Evolutionary conservation across 768 basidiomycete species (phyloP), one percentile per base, ranked within the genome.

Genomic region (Pleurotus giganteus): DNA sequence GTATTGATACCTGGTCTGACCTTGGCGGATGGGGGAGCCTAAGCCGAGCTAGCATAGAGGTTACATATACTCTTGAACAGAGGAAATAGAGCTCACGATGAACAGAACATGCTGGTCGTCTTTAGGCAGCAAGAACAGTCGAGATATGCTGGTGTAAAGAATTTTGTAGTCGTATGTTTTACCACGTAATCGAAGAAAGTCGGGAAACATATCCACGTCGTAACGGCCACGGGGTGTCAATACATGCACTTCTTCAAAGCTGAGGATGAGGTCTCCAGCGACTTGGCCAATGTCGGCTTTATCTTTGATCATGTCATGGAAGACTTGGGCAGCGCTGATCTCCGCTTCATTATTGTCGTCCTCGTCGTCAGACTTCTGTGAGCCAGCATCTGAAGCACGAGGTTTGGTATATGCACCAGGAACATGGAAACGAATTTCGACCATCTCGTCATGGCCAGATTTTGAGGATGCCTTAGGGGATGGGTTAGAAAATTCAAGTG

Each of bases 161-260:
- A 99, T 92, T 72, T 98, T 94, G 80, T 99, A 99, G 70, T 99
- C 97, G 71, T 98, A 98, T 1, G 95, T 98, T 73, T 98, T 97
- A 50, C 97, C 97, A n/a, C 94, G 88, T 28, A 98, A 74, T 39
- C 97, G 87, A 65, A 99, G 70, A 75, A 94, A 98, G 51, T 91
- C 91, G 23, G 86, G 86, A 78, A 92, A 98, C 89, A 99, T 94
- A 73, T 98, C 97, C 73, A 99, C 88, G 63, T 98, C 95, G 69
- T 95, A 97, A 53, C 94, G 87, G 51, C 96, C 95, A 78, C 96
- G 86, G 57, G 97, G 97, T 0, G 97, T 98, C 42, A 94, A 78
- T 4, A 98, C 93, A 21, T 94, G 81, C 13, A 98, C 89, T 61
- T 99, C 97, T 65, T 94, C 91, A 63, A 99, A 97, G 68, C 91